A percentile compares a stretch with the other conserved stretches of the same genome.
phyloP scores from a whole-genome alignment of 164 flowering plant species.

The Brasenia schreberi region DNA sequence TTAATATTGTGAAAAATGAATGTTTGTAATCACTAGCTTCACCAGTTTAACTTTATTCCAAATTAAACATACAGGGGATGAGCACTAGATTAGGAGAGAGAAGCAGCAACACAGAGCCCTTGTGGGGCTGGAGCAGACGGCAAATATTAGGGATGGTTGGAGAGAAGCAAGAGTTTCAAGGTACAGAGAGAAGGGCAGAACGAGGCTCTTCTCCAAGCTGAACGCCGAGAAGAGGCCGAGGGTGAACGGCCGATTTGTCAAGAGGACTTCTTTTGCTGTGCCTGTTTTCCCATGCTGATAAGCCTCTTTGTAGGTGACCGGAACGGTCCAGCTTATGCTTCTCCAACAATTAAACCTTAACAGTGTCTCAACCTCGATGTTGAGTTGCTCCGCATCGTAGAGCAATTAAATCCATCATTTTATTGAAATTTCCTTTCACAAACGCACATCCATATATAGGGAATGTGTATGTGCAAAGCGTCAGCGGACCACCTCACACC shows the following conservation, averaged over 20 bases:
- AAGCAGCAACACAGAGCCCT: conserved; percentile 1
- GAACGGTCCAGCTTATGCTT: too few species aligned
- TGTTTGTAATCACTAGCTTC: too few species aligned
- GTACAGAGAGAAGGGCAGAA: conserved; percentile 80
- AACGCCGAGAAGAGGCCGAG: conserved; percentile 94
- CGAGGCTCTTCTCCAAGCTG: conserved; percentile 69
- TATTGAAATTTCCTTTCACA: too few species aligned
- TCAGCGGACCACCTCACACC: too few species aligned
- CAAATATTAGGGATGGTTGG: conserved; percentile 33
- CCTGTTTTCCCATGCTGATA: background rate
- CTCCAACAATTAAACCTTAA: too few species aligned
- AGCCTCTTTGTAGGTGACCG: background rate
- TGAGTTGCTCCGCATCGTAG: too few species aligned
- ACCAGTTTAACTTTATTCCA: background rate
- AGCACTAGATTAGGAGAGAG: background rate
- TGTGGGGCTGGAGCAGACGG: conserved; percentile 8
- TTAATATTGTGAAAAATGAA: background rate
- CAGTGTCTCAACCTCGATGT: too few species aligned
- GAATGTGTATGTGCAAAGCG: too few species aligned
- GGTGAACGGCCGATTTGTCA: conserved; percentile 86
- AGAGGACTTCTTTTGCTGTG: conserved; percentile 30
- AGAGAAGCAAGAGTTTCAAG: conserved; percentile 87
- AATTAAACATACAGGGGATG: background rate
- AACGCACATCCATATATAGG: too few species aligned
- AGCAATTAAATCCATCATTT: too few species aligned